Evolutionary conservation across 2,329 filamentous ascomycete species (phyloP), one percentile per base, ranked within the genome.

Genomic region (Fusarium sp.): DNA sequence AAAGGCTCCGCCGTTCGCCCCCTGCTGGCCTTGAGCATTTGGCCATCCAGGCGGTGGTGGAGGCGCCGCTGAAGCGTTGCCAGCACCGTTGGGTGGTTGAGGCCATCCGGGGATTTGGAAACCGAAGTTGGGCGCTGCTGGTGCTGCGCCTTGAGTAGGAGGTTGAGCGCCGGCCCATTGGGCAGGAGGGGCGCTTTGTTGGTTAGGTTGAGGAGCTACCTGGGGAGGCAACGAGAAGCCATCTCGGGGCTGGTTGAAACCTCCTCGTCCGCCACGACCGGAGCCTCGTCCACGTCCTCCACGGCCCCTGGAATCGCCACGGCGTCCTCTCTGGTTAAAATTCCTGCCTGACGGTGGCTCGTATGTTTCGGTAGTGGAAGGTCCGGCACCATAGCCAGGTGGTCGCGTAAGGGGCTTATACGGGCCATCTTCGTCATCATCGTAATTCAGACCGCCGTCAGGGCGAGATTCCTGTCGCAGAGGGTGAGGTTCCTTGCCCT

Each of bases 341-440:
- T 69, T 69, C 27, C 71, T 54, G 60, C 74, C 67, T 27, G 68
- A 70, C 39, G 62, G 63, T 32, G 76, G 59, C 71, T 80, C 71
- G 21, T 70, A 71, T 4, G 62, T 60, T 74, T 80, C 68, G 72
- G 72, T 73, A 67, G 79, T 70, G 37, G 71, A 77, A 68, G 78
- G 83, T 0, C 77, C 79, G 55, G 78, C 77, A 6, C 81, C 84
- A 56, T 89, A 86, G 44, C 88, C 88, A 15, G 83, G 80, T 2
- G 91, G 91, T 15, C 91, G 81, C 17, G 88, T 76, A 15, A 94
- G 80, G 6, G 89, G 89, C 61, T 86, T 89, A 72, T 94, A 94
- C 1, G 86, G 85, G 0, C 87, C 87, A 57, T 89, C 86, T 2
- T 88, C 83, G 25, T 84, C 82, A 51, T 92, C 88, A 55, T 90